These are phyloP conservation scores for Aspergillus kassunensis DNA, from an alignment of 495 filamentous ascomycete species.

Conservation along the genomic window DNA sequence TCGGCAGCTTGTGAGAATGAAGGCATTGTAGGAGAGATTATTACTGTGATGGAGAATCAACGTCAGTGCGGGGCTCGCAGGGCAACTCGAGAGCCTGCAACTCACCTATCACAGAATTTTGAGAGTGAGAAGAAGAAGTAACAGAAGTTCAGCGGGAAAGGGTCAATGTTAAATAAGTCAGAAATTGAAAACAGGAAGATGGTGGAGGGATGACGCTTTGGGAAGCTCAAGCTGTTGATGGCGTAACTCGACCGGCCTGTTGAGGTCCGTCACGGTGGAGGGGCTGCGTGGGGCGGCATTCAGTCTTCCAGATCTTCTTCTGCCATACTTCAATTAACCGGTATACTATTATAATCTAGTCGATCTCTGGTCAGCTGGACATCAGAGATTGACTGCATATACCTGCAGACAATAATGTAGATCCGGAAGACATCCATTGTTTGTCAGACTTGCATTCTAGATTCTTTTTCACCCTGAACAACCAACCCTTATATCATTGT, in stretches of 20 bases:
- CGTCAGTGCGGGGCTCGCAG: slow-evolving; percentile 34
- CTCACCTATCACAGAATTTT: too few species aligned
- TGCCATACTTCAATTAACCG: not conserved
- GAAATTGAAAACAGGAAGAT: not conserved
- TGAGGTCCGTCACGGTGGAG: slow-evolving; percentile 44
- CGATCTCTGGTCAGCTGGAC: slow-evolving; percentile 14
- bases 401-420: not conserved
- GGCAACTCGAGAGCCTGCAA: too few species aligned
- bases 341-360: not conserved
- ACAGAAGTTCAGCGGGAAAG: not conserved
- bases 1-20: slow-evolving; percentile 73
- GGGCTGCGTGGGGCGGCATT: slow-evolving; percentile 30
- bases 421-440: not conserved
- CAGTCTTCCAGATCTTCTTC: not conserved
- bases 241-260: slow-evolving; percentile 41
- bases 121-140: too few species aligned
- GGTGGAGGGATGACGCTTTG: slow-evolving; percentile 17
- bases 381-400: not conserved
- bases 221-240: slow-evolving; percentile 19
- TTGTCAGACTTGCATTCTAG: slow-evolving; percentile 20
- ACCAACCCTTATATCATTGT: too few species aligned
- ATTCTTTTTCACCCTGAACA: not conserved
- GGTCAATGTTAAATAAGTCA: slow-evolving; percentile 2
- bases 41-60: slow-evolving; percentile 6
- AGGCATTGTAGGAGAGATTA: slow-evolving; percentile 37